Base-by-base conservation (phyloP, 73 alveolate genomes). In the Paramecium bursaria region DNA sequence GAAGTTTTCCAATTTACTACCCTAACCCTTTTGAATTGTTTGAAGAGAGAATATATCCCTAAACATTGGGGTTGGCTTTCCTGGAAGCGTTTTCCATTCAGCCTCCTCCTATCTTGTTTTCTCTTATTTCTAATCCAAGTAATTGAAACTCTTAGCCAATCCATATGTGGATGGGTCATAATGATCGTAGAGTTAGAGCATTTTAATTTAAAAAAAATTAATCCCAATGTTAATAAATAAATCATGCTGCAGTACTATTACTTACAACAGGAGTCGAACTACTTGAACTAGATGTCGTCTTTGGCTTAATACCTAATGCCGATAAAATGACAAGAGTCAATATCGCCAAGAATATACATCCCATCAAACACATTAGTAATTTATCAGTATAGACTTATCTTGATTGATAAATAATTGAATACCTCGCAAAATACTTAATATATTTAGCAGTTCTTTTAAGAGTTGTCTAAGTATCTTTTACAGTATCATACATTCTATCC, bases 1-100 rank as follows among this genome's bases (percentile, higher is more conserved):
- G 89, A 94, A 95, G 73, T 93, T 95, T 26, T 95, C 80, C 50
- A 95, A 53, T 87, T 95, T 95, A 10, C 88, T 90, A 15, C 94
- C 94, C 48, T 85, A 74, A 35, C 73, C 90, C 9, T 50, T 30
- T 29, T 23, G 17, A 2, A 44, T 57, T 57, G 26, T n/a, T 27
- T 33, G 21, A 2, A 50, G 47, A 26, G 50, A 33, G 31, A 25
- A 25, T 14, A 57, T 25, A 13, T 19, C 39, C 31, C 26, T 57
- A 13, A 25, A 57, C 9, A 57, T 26, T 4, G 39, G 50, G 21
- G 17, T 25, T n/a, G 76, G 76, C 15, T 33, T 44, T n/a, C n/a
- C n/a, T n/a, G n/a, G n/a, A n/a, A n/a, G n/a, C n/a, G n/a, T n/a
- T n/a, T n/a, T n/a, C n/a, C n/a, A n/a, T n/a, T n/a, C n/a, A n/a